Evolutionary conservation across 257 asterid genomes (phyloP), one percentile per base, ranked within the genome.

Genomic region (Primulina eburnea): DNA sequence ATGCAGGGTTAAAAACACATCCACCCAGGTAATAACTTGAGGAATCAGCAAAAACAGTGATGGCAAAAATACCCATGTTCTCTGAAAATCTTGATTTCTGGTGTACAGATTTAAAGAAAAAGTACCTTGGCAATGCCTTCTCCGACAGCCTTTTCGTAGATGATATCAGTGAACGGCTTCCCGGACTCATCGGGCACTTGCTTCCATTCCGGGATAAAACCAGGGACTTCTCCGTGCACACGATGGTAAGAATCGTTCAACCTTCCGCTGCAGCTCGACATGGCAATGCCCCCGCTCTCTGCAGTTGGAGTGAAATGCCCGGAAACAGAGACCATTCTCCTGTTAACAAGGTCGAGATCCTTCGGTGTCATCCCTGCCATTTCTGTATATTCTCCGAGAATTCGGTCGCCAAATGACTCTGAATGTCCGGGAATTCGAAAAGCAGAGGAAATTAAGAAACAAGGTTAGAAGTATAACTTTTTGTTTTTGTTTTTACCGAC

Each of bases 91-190:
- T 43, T 43, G n/a, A 12, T 50, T 0, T 16, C 7, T 16, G 1
- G 56, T 16, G 16, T 50, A 4, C 21, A 40, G 14, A 24, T 17
- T 37, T 18, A 5, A 57, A 4, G 18, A 12, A 63, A 21, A 66
- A 50, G 16, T 8, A 92, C 97, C 99, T 93, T 90, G 64, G 96
- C 97, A 68, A 93, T 93, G 81, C 90, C 92, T 78, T 93, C 97
- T 62, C 89, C 98, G 66, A 73, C 90, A 14, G 96, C 89, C 64
- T 93, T 93, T 60, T 93, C 95, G 37, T 90, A 93, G 26, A 93
- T 84, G 62, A 93, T 93, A 65, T 93, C 99, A 17, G 84, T 79
- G 72, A 70, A 93, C 17, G 77, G 89, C 77, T 81, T 89, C 74
- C 88, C 88, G 70, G 89, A 75, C n/a, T 93, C 94, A 65, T 87